Base-by-base conservation (phyloP, 2,329 filamentous ascomycete genomes). In the Lanzia echinophila region DNA sequence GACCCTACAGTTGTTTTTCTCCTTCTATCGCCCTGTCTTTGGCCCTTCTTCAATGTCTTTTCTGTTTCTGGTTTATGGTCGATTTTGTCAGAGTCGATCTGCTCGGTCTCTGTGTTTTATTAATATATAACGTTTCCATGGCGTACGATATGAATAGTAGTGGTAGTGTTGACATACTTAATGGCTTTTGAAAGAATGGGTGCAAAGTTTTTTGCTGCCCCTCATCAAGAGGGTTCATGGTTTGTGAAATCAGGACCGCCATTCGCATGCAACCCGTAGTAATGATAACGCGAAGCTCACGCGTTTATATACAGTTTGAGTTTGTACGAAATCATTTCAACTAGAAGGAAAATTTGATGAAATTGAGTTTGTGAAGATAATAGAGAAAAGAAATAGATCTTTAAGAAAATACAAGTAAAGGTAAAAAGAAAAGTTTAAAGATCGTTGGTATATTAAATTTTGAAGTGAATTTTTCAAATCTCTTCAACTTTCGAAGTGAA, bases 101-200 rank as follows among this genome's bases (percentile, higher is more conserved):
- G 32, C 5, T 13, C 38, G 15, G 33, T 24, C 22, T 42, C 44
- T 53, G 44, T 12, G 12, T 22, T 19, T 46, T 12, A 41, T 53
- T 20, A 39, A 36, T 31, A 28, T 36, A 24, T 22, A 44, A 3
- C 7, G 15, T 24, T 39, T n/a, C 22, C 20, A 8, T 41, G 13
- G 19, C 12, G 39, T 17, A 17, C 17, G 43, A 43, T 50, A 2
- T 32, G 19, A 34, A 33, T 19, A 17, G 33, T 17, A 8, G 13
- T 43, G 15, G 33, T 17, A 8, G 13, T 43, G 15, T 22, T 53
- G 28, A 59, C 64, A 47, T 64, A 67, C 66, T 61, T 17, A 60
- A 52, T 19, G 57, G 47, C 41, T 63, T 67, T n/a, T 64, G 58
- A 46, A 68, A 68, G 12, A 68, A 59, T 43, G 67, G 63, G 58